Conservation (phyloP, 1,284 basidiomycete genomes). For the Irpex sp. region DNA sequence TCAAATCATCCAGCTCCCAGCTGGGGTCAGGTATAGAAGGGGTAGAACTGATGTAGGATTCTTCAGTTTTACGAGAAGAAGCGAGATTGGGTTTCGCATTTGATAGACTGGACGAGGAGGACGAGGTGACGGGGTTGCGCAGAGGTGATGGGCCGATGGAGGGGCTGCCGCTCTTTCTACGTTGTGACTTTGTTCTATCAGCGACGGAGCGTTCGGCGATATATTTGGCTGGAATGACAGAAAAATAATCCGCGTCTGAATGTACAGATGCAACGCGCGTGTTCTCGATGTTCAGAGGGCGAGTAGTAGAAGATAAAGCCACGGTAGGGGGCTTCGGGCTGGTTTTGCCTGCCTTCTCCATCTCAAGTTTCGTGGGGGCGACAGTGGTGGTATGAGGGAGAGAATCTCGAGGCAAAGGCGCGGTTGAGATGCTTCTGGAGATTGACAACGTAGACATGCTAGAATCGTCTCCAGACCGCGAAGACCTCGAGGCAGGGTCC, state of each 20-base stretch:
- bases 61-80: background rate
- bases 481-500: constrained; percentile 1
- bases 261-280: constrained; percentile 1
- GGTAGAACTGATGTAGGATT: background rate
- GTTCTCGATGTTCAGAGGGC: constrained; percentile 15
- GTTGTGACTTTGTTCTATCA: background rate
- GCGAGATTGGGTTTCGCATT: background rate
- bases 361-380: background rate
- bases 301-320: constrained; percentile 9
- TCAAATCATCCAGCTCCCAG: constrained; percentile 25
- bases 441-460: background rate
- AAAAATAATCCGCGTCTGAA: background rate
- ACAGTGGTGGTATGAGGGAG: background rate
- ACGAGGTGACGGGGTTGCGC: constrained; percentile 13
- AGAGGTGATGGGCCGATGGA: constrained; percentile 16
- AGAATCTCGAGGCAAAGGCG: background rate
- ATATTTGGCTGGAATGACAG: background rate
- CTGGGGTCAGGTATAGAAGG: background rate
- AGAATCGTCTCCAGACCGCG: background rate
- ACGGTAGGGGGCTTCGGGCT: background rate
- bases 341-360: background rate
- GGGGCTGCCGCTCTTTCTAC: constrained; percentile 13
- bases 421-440: background rate
- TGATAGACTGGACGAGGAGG: constrained; percentile 1
- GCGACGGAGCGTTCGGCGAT: background rate